These are phyloP conservation scores for Penicillium steckii DNA, from an alignment of 495 filamentous ascomycete genomes.

Conservation along the genomic window DNA sequence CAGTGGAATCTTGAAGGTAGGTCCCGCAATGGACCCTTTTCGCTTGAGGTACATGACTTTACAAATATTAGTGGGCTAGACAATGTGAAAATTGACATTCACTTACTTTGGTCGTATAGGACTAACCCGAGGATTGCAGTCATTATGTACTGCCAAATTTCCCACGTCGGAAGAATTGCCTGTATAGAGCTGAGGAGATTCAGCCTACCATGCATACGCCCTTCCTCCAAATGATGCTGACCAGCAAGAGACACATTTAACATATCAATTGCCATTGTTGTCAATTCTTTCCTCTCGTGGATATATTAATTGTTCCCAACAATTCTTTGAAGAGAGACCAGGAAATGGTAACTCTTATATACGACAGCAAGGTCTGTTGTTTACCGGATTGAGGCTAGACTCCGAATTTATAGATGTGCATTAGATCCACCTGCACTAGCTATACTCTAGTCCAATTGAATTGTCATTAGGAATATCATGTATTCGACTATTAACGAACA, in stretches of 20 bases:
- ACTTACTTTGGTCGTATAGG: slow-evolving; percentile 35
- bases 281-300: too few relatives aligned
- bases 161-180: slow-evolving; percentile 10
- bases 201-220: too few relatives aligned
- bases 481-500: too few relatives aligned
- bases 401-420: not conserved
- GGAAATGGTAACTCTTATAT: not conserved
- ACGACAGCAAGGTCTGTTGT: not conserved
- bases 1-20: slow-evolving; percentile 77
- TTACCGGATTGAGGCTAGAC: not conserved
- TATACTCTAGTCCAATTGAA: too few relatives aligned
- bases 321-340: not conserved
- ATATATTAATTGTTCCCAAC: too few relatives aligned
- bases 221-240: not conserved
- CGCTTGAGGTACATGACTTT: slow-evolving; percentile 75
- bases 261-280: not conserved
- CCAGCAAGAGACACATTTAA: not conserved
- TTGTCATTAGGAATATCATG: too few relatives aligned
- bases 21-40: slow-evolving; percentile 81
- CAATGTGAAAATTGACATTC: not conserved
- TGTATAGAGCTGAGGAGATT: too few relatives aligned
- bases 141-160: slow-evolving; percentile 31
- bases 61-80: not conserved
- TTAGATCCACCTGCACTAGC: too few relatives aligned
- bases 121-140: slow-evolving; percentile 23